Evolutionary conservation across 2,329 filamentous ascomycete genomes (phyloP).

Genomic region (Claviceps sp.): DNA sequence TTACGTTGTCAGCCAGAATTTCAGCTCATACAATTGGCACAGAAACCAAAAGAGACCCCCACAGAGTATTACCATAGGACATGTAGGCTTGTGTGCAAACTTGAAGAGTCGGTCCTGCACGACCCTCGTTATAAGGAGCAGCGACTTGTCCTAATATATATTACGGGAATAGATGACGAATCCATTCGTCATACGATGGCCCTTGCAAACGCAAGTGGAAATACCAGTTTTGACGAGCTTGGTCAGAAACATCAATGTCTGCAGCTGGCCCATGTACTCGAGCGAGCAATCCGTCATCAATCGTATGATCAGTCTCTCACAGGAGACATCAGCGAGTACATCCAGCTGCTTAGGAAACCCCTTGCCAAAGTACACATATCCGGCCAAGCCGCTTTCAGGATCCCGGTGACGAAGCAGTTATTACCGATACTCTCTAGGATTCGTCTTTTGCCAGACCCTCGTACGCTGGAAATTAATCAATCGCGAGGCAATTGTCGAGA

Average conservation of each 20-base stretch:
- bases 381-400: slow-evolving; percentile 11
- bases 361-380: slow-evolving; percentile 11
- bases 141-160: slow-evolving; percentile 30
- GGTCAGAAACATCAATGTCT: slow-evolving; percentile 39
- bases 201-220: slow-evolving; percentile 7
- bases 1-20: slow-evolving; percentile 39
- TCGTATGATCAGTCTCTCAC: slow-evolving; percentile 27
- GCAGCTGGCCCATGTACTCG: slow-evolving; percentile 42
- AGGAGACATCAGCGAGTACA: slow-evolving; percentile 31
- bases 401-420: slow-evolving; percentile 24
- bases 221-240: slow-evolving; percentile 26
- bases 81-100: slow-evolving; percentile 15
- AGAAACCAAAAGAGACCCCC: slow-evolving; percentile 39
- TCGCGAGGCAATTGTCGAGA: slow-evolving; percentile 41
- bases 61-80: slow-evolving; percentile 34
- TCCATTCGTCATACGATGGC: slow-evolving; percentile 30
- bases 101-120: slow-evolving; percentile 23
- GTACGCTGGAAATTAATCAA: slow-evolving; percentile 35
- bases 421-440: slow-evolving; percentile 28
- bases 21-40: slow-evolving; percentile 39
- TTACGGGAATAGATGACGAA: slow-evolving; percentile 36
- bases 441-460: slow-evolving; percentile 32
- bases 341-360: slow-evolving; percentile 33
- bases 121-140: slow-evolving; percentile 2
- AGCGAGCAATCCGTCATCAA: slow-evolving; percentile 35